Conservation (phyloP, 2,329 filamentous ascomycete species). For the Pseudocercospora fijiensis region DNA sequence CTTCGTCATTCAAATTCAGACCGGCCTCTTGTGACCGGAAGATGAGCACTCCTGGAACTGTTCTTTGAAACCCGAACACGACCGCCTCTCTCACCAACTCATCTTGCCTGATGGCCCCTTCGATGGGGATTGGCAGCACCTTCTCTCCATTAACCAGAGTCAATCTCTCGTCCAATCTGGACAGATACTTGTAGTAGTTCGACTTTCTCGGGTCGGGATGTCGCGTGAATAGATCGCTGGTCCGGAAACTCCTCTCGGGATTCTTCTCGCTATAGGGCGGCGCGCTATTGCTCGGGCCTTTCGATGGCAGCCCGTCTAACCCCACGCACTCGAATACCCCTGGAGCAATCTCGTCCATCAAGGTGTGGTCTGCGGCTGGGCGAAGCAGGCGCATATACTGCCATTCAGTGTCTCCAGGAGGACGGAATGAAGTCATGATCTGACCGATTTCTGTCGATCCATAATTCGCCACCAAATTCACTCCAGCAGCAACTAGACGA, state of each 20-base stretch:
- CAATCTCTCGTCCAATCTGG: slow-evolving; percentile 49
- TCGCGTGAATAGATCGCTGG: slow-evolving; percentile 50
- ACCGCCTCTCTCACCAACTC: slow-evolving; percentile 56
- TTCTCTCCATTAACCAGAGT: slow-evolving; percentile 54
- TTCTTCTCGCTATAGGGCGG: slow-evolving; percentile 39
- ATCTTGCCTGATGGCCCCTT: slow-evolving; percentile 56
- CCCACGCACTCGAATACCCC: slow-evolving; percentile 47
- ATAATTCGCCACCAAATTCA: slow-evolving; percentile 40
- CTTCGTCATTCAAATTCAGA: slow-evolving; percentile 43
- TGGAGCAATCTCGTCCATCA: slow-evolving; percentile 40
- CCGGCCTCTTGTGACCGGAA: slow-evolving; percentile 50
- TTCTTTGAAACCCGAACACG: slow-evolving; percentile 57
- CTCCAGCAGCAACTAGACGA: slow-evolving; percentile 34
- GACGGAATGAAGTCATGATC: slow-evolving; percentile 60
- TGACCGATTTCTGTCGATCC: slow-evolving; percentile 60
- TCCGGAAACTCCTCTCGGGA: slow-evolving; percentile 50
- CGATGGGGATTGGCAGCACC: slow-evolving; percentile 50
- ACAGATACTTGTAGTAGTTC: slow-evolving; percentile 51
- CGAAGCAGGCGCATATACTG: slow-evolving; percentile 53
- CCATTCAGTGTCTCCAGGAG: slow-evolving; percentile 57
- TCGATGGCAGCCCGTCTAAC: slow-evolving; percentile 38
- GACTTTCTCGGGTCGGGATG: slow-evolving; percentile 44
- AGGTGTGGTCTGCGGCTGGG: slow-evolving; percentile 31
- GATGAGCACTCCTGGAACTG: slow-evolving; percentile 55
- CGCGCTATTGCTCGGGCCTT: slow-evolving; percentile 45